These are phyloP conservation scores for Saccharum spontaneum DNA, from an alignment of 176 grass and related monocot genomes.

Conservation along the genomic window DNA sequence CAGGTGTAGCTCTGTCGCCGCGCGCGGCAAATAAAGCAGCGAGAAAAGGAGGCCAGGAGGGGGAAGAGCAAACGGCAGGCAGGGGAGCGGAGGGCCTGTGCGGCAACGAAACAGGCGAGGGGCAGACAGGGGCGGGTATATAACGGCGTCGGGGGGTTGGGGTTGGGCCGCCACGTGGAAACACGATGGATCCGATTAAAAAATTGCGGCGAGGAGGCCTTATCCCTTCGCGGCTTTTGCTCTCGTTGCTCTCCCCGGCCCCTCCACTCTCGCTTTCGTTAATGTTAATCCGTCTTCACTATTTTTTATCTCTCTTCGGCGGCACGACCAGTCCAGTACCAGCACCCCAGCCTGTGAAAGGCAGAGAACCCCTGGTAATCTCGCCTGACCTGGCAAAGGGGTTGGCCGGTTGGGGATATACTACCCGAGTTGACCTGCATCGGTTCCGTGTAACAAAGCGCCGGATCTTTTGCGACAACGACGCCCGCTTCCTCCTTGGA, in stretches of 20 bases:
- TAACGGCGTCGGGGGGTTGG: not conserved
- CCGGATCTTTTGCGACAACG: constrained; percentile 32
- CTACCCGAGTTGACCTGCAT: constrained; percentile 16
- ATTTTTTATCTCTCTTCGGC: not conserved
- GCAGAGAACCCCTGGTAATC: constrained; percentile 11
- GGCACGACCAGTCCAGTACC: not conserved
- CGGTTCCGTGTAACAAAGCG: constrained; percentile 7
- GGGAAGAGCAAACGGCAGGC: not conserved
- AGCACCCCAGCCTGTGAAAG: not conserved
- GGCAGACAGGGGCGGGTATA: constrained; percentile 20
- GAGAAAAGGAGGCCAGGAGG: not conserved
- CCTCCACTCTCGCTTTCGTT: constrained; percentile 24
- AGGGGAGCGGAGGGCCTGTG: not conserved
- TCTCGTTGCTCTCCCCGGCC: not conserved
- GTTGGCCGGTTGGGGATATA: not conserved
- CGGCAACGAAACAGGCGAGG: constrained; percentile 28
- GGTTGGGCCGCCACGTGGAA: constrained; percentile 58
- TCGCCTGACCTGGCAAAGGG: constrained; percentile 24
- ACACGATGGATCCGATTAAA: constrained; percentile 72
- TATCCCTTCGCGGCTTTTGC: constrained; percentile 31
- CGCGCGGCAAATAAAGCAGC: not conserved
- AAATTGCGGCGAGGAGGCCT: constrained; percentile 13
- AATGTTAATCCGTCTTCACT: not conserved
- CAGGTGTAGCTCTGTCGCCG: constrained; percentile 19
- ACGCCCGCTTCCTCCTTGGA: not conserved